Percentiles rank a stretch among this genome's conserved stretches.
These are phyloP conservation scores for Fusarium redolens DNA, from an alignment of 2,329 filamentous ascomycete genomes.

Conservation along the genomic window DNA sequence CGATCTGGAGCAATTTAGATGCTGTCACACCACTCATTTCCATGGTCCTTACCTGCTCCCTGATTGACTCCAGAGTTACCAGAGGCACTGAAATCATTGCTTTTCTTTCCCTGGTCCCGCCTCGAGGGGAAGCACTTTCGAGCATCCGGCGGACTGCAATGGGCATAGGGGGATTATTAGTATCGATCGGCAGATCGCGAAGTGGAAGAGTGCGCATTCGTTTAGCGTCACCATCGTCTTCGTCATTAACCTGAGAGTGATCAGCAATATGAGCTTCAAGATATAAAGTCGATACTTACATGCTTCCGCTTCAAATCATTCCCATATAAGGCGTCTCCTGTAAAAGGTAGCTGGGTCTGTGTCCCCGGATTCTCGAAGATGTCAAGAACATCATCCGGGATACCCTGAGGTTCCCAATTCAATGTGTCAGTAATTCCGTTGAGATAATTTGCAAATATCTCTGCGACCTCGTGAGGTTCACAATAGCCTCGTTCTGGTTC, in stretches of 20 bases:
- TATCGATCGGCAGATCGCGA: constrained; percentile 31
- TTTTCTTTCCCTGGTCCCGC: constrained; percentile 26
- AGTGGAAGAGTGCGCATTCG: constrained; percentile 44
- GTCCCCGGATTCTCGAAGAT: constrained; percentile 56
- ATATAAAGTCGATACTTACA: constrained; percentile 50
- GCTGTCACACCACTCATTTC: neutral
- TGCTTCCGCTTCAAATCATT: constrained; percentile 60
- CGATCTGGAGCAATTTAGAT: constrained; percentile 44
- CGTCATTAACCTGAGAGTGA: constrained; percentile 42
- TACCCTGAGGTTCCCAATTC: constrained; percentile 58
- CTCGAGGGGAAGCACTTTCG: constrained; percentile 29
- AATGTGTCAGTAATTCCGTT: constrained; percentile 52
- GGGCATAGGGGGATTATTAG: constrained; percentile 48
- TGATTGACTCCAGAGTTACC: constrained; percentile 53
- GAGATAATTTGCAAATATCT: constrained; percentile 59
- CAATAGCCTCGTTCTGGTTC: constrained; percentile 54
- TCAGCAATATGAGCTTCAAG: neutral
- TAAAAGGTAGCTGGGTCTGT: constrained; percentile 45
- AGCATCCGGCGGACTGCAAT: constrained; percentile 49
- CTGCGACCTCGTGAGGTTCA: constrained; percentile 60
- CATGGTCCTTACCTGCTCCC: constrained; percentile 50
- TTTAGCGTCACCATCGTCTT: constrained; percentile 49
- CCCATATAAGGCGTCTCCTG: constrained; percentile 31
- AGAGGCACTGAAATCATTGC: constrained; percentile 46
- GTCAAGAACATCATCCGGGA: constrained; percentile 63